phyloP scores from a whole-genome alignment of 2,329 filamentous ascomycete genomes.

The Aureobasidium sp. region DNA sequence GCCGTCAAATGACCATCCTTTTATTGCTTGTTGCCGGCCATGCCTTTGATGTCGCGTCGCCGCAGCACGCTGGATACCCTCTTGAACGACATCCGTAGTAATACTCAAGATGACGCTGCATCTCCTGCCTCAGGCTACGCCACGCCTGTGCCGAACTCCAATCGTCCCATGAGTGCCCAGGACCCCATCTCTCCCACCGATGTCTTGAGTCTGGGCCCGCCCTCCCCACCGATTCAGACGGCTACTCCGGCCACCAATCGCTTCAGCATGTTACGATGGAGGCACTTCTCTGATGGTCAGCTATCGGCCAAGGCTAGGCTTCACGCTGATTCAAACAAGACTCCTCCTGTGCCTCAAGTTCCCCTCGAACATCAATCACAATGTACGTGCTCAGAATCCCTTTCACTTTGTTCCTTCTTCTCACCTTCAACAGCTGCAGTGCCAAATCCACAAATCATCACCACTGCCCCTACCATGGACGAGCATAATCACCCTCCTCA shows the following conservation, averaged over 20 bases:
- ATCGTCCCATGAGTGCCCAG: slow-evolving; percentile 8
- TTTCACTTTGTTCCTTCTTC: slow-evolving; percentile 20
- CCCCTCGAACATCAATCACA: slow-evolving; percentile 28
- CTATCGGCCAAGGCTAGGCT: slow-evolving; percentile 68
- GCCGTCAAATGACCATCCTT: slow-evolving; percentile 9
- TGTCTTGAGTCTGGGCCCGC: slow-evolving; percentile 6
- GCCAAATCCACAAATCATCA: slow-evolving; percentile 66
- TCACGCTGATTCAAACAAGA: slow-evolving; percentile 52
- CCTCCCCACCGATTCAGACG: slow-evolving; percentile 18
- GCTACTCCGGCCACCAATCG: slow-evolving; percentile 35
- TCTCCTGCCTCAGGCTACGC: neutral
- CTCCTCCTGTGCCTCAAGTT: slow-evolving; percentile 38
- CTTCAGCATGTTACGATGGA: slow-evolving; percentile 69
- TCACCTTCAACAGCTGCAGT: slow-evolving; percentile 2
- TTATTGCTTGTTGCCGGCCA: slow-evolving; percentile 21
- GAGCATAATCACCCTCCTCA: slow-evolving; percentile 25
- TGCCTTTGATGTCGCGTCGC: slow-evolving; percentile 33
- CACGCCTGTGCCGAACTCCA: slow-evolving; percentile 6
- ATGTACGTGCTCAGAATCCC: neutral
- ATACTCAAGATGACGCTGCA: slow-evolving; percentile 12
- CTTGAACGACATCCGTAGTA: slow-evolving; percentile 16
- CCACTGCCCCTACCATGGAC: slow-evolving; percentile 72
- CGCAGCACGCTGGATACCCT: slow-evolving; percentile 39
- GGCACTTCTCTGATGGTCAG: slow-evolving; percentile 90
- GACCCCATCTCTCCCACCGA: neutral